Conservation (phyloP, 768 basidiomycete genomes). For the Serpula lacrymans region DNA sequence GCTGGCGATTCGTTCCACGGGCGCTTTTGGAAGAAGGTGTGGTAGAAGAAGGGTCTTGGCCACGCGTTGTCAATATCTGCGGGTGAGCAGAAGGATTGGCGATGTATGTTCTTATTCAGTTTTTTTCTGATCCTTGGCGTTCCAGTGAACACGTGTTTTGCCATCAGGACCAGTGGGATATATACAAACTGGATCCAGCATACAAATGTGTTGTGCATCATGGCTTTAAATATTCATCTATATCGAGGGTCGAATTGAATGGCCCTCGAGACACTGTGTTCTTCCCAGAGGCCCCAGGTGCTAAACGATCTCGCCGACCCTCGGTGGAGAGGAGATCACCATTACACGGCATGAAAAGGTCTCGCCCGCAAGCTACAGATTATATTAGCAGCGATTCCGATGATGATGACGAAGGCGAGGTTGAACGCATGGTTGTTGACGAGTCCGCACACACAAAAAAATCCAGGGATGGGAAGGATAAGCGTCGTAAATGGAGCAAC, state of each 20-base stretch:
- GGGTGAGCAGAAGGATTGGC: slow-evolving; percentile 48
- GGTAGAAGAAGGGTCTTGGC: slow-evolving; percentile 68
- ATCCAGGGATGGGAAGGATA: slow-evolving; percentile 11
- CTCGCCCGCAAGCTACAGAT: slow-evolving; percentile 20
- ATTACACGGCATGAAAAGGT: slow-evolving; percentile 19
- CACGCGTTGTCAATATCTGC: slow-evolving; percentile 60
- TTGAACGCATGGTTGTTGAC: slow-evolving; percentile 50
- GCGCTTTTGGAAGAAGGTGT: slow-evolving; percentile 57
- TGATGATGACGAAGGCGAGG: slow-evolving; percentile 45
- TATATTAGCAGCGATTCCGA: slow-evolving; percentile 17
- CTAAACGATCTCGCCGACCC: slow-evolving; percentile 22
- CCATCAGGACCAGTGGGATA: slow-evolving; percentile 81
- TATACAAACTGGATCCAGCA: slow-evolving; percentile 75
- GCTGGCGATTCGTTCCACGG: slow-evolving; percentile 78
- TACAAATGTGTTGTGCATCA: slow-evolving; percentile 62
- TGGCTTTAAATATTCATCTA: slow-evolving; percentile 31
- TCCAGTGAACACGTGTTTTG: slow-evolving; percentile 46
- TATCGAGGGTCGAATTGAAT: slow-evolving; percentile 16
- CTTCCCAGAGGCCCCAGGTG: slow-evolving; percentile 8
- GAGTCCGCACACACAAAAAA: slow-evolving; percentile 18
- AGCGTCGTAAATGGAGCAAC: slow-evolving; percentile 20
- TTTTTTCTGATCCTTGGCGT: slow-evolving; percentile 10
- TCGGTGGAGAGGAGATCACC: slow-evolving; percentile 14
- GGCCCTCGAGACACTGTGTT: slow-evolving; percentile 4
- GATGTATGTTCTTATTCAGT: slow-evolving; percentile 3